These are phyloP conservation scores for Lepiota venenata DNA, from an alignment of 768 basidiomycete species.

Conservation along the genomic window DNA sequence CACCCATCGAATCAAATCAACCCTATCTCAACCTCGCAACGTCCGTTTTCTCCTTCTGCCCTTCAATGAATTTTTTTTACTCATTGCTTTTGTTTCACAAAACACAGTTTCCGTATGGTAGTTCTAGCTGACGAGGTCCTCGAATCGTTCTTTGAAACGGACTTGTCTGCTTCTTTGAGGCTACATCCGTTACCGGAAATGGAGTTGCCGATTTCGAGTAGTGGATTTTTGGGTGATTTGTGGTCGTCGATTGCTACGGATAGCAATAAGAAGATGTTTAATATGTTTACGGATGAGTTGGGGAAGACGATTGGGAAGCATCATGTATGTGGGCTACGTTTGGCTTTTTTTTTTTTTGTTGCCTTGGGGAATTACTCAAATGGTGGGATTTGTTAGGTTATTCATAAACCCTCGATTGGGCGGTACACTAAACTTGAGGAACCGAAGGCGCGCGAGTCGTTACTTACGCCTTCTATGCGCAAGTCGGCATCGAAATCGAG, in stretches of 20 bases:
- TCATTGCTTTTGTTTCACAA: no score
- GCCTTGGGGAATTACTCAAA: no score
- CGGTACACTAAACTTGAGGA: conserved; percentile 82
- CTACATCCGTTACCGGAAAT: conserved; percentile 68
- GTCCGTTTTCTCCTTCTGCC: conserved; percentile 36
- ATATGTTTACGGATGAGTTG: conserved; percentile 90
- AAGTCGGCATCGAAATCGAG: conserved; percentile 56
- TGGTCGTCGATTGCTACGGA: conserved; percentile 90
- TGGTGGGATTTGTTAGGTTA: conserved; percentile 41
- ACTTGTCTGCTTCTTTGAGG: conserved; percentile 85
- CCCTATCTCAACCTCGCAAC: conserved; percentile 93
- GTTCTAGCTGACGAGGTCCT: conserved; percentile 95
- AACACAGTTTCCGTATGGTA: conserved; percentile 97
- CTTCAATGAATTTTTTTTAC: no score
- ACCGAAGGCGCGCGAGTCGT: conserved; percentile 82
- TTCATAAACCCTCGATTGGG: conserved; percentile 81
- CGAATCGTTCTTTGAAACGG: conserved; percentile 95
- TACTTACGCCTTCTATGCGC: conserved; percentile 71
- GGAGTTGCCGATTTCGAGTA: conserved; percentile 54
- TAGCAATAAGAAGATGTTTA: conserved; percentile 90
- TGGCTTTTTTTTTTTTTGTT: no score
- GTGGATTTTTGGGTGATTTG: conserved; percentile 73
- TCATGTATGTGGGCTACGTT: conserved; percentile 47
- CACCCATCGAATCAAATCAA: conserved; percentile 65
- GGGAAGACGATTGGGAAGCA: conserved; percentile 95